Percentiles rank a stretch among this genome's conserved stretches.
Evolutionary conservation across 2,329 filamentous ascomycete species (phyloP).

Genomic region (Samsoniella hepiali): DNA sequence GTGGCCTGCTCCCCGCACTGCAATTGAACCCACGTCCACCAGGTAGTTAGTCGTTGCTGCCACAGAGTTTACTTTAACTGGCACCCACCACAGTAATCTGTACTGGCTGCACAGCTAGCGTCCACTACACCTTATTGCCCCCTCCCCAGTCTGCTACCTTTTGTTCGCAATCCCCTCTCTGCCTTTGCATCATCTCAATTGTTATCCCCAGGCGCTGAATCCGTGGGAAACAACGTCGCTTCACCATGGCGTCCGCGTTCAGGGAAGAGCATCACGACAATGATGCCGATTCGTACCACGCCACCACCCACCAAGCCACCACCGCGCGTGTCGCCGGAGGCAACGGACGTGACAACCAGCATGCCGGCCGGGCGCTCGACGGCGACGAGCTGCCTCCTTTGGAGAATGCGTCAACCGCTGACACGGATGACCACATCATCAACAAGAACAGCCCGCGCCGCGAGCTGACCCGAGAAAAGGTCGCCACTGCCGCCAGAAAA

Average conservation of each 20-base stretch:
- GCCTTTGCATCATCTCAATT: constrained; percentile 8
- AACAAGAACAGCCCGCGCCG: constrained; percentile 28
- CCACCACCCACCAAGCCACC: constrained; percentile 7
- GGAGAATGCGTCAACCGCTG: constrained; percentile 6
- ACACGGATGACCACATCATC: constrained; percentile 9
- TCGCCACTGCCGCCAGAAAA: background rate
- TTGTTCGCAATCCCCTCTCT: background rate
- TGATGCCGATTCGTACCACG: constrained; percentile 1
- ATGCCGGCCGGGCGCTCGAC: constrained; percentile 2
- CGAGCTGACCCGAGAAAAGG: constrained; percentile 25
- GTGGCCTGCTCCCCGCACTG: background rate
- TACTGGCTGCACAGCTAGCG: background rate
- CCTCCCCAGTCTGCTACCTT: background rate
- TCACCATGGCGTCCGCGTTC: constrained; percentile 16
- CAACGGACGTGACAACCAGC: background rate
- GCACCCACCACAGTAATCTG: background rate
- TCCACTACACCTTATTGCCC: background rate
- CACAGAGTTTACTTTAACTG: background rate
- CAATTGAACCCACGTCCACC: background rate
- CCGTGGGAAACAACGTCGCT: constrained; percentile 5
- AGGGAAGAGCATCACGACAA: constrained; percentile 10
- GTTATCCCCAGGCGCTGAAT: background rate
- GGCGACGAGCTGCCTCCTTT: constrained; percentile 1
- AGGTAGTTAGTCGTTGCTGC: background rate
- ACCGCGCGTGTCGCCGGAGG: constrained; percentile 1